Base-by-base conservation (phyloP, 768 basidiomycete genomes). In the Pseudohyphozyma bogoriensis region DNA sequence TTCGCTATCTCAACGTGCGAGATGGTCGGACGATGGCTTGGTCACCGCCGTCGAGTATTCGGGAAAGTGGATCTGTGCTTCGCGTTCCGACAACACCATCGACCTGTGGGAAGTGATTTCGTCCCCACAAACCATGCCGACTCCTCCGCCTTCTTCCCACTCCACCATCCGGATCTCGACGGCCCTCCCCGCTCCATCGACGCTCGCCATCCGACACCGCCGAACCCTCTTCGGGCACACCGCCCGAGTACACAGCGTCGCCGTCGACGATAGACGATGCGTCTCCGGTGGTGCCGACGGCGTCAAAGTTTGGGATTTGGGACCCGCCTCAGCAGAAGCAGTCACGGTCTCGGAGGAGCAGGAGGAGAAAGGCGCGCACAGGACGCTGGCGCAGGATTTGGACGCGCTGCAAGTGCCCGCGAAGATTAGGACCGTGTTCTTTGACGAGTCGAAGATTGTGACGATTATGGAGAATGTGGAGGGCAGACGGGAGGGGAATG, bases 141-240 rank as follows among this genome's bases (percentile, higher is more conserved):
- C 36, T 49, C 29, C 28, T 20, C 36, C 18, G 10, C 46, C 35
- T 9, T 20, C 26, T 1, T 18, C 31, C 5, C 47, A 1, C 29
- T 22, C 15, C 20, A 31, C 56, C 26, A 11, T 22, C 11, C 29
- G 9, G 16, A 5, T n/a, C 11, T 3, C 36, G n/a, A 2, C 33
- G 22, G 1, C 16, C 22, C 26, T 11, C 24, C 3, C 46, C 35
- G 15, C n/a, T n/a, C n/a, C n/a, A n/a, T n/a, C 45, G n/a, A 33
- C 33, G n/a, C 22, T 51, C 3, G 7, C 22, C 11, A 28, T 51
- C 50, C 22, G 33, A 2, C 50, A 59, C 37, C 54, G 54, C n/a
- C 50, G 57, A 5, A 61, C 64, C 4, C 55, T 65, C 11, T 65
- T 61, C 35, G 64, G 64, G 24, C 64, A 65, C 26, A 65, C 64